Evolutionary conservation across 202 grass and related monocot species (phyloP).

Genomic region (Panicum hallii): DNA sequence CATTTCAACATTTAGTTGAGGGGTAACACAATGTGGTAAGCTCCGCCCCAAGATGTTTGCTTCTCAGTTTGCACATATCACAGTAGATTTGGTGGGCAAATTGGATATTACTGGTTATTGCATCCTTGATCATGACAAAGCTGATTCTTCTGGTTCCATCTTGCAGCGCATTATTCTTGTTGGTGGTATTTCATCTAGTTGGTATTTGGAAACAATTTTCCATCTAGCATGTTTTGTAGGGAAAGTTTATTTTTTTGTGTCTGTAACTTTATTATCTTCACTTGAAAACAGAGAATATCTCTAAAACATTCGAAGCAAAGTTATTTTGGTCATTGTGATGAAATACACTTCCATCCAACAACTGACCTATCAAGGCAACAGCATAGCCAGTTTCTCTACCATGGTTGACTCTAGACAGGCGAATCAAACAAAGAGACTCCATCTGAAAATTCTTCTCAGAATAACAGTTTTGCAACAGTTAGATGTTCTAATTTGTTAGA

Average conservation of each 20-base stretch:
- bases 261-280: background rate
- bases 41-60: background rate
- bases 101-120: background rate
- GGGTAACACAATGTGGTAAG: background rate
- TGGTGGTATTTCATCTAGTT: background rate
- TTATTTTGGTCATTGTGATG: slow-evolving; percentile 19
- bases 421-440: background rate
- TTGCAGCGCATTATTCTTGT: background rate
- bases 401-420: background rate
- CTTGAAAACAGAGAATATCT: background rate
- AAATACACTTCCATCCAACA: background rate
- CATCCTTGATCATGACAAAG: background rate
- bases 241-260: background rate
- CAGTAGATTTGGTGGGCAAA: background rate
- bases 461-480: background rate
- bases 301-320: background rate
- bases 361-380: background rate
- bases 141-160: background rate
- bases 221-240: background rate
- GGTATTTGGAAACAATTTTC: slow-evolving; percentile 1
- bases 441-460: background rate
- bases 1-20: background rate
- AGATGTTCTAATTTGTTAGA: background rate
- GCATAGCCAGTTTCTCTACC: background rate
- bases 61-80: background rate